Conservation (phyloP, 2,329 filamentous ascomycete genomes). For the Chrysosporium keratinophilum region DNA sequence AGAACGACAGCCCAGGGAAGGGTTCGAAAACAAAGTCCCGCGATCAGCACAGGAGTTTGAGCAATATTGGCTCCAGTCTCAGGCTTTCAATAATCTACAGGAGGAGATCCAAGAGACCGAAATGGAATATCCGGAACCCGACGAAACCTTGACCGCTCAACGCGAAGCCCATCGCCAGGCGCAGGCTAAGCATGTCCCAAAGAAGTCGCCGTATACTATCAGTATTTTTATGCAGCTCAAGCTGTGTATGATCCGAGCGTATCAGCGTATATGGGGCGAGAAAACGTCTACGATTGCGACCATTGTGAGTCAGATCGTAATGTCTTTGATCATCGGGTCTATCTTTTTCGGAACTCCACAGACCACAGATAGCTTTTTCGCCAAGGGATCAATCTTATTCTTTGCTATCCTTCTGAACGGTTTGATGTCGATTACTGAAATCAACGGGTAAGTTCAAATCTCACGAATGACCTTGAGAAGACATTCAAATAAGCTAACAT, state of each 20-base stretch:
- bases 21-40: conserved; percentile 53
- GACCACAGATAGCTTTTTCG: conserved; percentile 63
- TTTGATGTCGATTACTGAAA: conserved; percentile 58
- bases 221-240: conserved; percentile 65
- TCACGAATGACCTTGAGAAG: background rate
- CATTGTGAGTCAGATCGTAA: conserved; percentile 56
- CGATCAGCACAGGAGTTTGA: conserved; percentile 60
- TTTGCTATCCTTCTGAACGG: conserved; percentile 63
- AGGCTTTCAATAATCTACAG: conserved; percentile 24
- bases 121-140: conserved; percentile 25
- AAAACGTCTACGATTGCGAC: conserved; percentile 61
- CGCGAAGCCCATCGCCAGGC: conserved; percentile 24
- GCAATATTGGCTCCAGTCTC: conserved; percentile 37
- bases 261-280: conserved; percentile 63
- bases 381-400: conserved; percentile 69
- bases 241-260: conserved; percentile 75
- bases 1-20: conserved; percentile 47
- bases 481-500: background rate
- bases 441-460: conserved; percentile 41
- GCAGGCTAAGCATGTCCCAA: conserved; percentile 31
- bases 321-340: conserved; percentile 66
- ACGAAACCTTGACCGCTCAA: conserved; percentile 25
- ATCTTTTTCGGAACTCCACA: conserved; percentile 45
- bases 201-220: conserved; percentile 58
- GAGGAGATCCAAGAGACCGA: conserved; percentile 29